These are phyloP conservation scores for Suillus plorans DNA, from an alignment of 768 basidiomycete species.

Conservation along the genomic window DNA sequence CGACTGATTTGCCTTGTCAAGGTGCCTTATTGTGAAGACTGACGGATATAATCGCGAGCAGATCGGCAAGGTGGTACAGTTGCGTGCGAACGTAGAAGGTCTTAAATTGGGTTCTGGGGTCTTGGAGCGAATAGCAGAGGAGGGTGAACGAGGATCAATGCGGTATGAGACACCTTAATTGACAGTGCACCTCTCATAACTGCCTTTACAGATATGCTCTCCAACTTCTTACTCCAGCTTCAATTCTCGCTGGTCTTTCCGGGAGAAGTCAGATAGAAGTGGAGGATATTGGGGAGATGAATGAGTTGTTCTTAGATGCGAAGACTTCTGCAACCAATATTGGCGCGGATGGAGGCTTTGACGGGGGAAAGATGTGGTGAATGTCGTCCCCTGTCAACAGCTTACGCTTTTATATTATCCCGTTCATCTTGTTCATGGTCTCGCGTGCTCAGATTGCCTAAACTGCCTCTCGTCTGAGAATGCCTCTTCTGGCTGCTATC, in stretches of 20 bases:
- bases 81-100: slow-evolving; percentile 86
- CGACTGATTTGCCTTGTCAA: slow-evolving; percentile 25
- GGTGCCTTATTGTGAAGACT: slow-evolving; percentile 95
- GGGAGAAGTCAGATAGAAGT: slow-evolving; percentile 80
- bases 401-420: slow-evolving; percentile 1
- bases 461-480: background rate
- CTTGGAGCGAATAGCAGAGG: slow-evolving; percentile 74
- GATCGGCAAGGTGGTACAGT: slow-evolving; percentile 81
- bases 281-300: slow-evolving; percentile 93
- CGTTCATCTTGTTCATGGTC: background rate
- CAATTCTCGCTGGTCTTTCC: slow-evolving; percentile 75
- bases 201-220: slow-evolving; percentile 69
- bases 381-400: slow-evolving; percentile 7
- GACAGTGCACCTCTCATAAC: slow-evolving; percentile 8
- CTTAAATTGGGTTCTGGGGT: slow-evolving; percentile 75
- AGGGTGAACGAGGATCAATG: slow-evolving; percentile 81
- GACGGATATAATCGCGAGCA: slow-evolving; percentile 80
- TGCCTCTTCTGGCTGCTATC: background rate
- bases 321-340: slow-evolving; percentile 72
- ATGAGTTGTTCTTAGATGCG: slow-evolving; percentile 92
- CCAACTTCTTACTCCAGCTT: slow-evolving; percentile 88
- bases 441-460: background rate
- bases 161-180: slow-evolving; percentile 45
- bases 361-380: slow-evolving; percentile 31
- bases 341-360: slow-evolving; percentile 36